Evolutionary conservation across 495 filamentous ascomycete genomes (phyloP), one percentile per base, ranked within the genome.

Genomic region (Tetracladium setigerum): DNA sequence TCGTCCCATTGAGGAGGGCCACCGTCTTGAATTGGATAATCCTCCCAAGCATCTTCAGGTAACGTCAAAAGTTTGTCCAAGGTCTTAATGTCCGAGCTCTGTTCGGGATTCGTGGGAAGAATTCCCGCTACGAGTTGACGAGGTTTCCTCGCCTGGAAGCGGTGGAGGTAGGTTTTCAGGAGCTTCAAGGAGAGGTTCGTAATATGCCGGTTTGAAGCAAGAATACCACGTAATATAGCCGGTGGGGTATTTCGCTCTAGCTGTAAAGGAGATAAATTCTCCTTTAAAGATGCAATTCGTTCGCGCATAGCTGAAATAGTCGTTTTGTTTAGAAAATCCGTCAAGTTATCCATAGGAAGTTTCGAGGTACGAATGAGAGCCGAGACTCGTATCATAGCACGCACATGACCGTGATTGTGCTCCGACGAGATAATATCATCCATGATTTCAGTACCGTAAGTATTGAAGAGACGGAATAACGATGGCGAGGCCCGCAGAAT

Each of bases 401-500:
- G 30, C 13, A 16, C 41, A 11, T 48, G 32, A 30, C n/a, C 19
- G 15, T 48, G 46, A 16, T 30, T 48, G 24, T 16, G 6, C 12
- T 36, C 36, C 16, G 36, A 40, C 2, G 15, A 48, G 17, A 48
- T 41, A n/a, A 48, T 17, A 24, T 19, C 13, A 1, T 32, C 27
- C 6, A 40, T 31, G 16, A 48, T 32, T 33, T 11, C 16, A 19
- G n/a, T 19, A 11, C 36, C 27, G 4, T 32, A 13, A 10, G 1
- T 19, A 5, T 36, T 12, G 38, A 48, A 48, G 14, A 41, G 19
- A n/a, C 46, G 46, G 34, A 2, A 48, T 14, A 16, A n/a, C 7
- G 46, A 30, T 33, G 46, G 46, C n/a, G 38, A 48, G 22, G 37
- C 36, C 34, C 36, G 27, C 12, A 48, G 22, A 8, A 48, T 4